Evolutionary conservation across 2,329 filamentous ascomycete species (phyloP).

Genomic region (Alternaria sp.): DNA sequence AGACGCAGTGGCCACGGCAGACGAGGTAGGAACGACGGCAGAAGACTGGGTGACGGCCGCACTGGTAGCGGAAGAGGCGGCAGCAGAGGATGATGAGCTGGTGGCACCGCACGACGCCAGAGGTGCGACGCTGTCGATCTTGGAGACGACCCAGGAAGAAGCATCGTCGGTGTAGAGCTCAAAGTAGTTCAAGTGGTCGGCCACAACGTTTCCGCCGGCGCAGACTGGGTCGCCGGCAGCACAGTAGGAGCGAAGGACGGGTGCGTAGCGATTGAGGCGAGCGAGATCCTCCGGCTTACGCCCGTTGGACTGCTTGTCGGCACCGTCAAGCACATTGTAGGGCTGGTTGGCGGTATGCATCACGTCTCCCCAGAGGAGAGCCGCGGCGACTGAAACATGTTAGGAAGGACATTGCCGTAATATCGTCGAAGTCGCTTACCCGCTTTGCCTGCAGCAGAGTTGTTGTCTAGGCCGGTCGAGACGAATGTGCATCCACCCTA

Average conservation of each 20-base stretch:
- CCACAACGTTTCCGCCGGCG: slow-evolving; percentile 65
- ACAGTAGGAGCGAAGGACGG: slow-evolving; percentile 67
- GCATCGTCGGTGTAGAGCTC: slow-evolving; percentile 28
- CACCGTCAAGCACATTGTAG: slow-evolving; percentile 30
- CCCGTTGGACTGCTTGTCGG: slow-evolving; percentile 16
- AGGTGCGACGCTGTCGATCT: slow-evolving; percentile 14
- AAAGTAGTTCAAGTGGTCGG: slow-evolving; percentile 65
- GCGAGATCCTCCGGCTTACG: slow-evolving; percentile 19
- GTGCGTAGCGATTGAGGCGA: slow-evolving; percentile 42
- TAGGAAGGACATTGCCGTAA: background rate
- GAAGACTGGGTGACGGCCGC: slow-evolving; percentile 5
- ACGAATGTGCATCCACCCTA: slow-evolving; percentile 23
- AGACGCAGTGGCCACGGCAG: background rate
- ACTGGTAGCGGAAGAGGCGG: background rate
- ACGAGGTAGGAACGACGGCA: background rate
- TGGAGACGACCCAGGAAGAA: slow-evolving; percentile 26
- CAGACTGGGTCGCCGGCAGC: slow-evolving; percentile 67
- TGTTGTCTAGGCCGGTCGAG: slow-evolving; percentile 22
- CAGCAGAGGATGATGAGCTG: slow-evolving; percentile 7
- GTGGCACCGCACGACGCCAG: background rate
- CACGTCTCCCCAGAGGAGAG: slow-evolving; percentile 31
- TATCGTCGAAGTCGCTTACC: slow-evolving; percentile 15
- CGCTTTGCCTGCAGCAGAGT: slow-evolving; percentile 25
- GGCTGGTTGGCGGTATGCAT: slow-evolving; percentile 29
- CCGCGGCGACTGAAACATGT: slow-evolving; percentile 14